phyloP scores from a whole-genome alignment of 1,139 yeast species.

The Candida frijolesensis region DNA sequence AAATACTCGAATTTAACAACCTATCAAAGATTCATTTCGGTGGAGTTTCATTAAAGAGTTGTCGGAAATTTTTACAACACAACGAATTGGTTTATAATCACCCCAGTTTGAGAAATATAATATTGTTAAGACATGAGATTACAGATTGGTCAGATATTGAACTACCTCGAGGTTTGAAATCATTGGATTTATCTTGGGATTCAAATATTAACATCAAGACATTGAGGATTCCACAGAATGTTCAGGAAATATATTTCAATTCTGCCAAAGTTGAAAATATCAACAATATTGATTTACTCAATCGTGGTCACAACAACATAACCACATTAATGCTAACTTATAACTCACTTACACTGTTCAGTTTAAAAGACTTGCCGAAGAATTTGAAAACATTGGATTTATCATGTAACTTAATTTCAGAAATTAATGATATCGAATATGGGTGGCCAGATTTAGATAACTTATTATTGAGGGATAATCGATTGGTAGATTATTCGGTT shows the following conservation, averaged over 20 bases:
- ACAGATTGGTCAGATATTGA: constrained; percentile 29
- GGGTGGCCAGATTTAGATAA: constrained; percentile 33
- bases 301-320: constrained; percentile 17
- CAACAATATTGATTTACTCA: constrained; percentile 18
- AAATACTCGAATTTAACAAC: constrained; percentile 28
- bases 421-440: constrained; percentile 8
- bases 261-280: constrained; percentile 26
- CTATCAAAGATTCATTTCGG: constrained; percentile 34
- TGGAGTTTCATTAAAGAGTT: constrained; percentile 22
- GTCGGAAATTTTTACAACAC: constrained; percentile 8
- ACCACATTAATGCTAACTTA: constrained; percentile 38
- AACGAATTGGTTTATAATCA: constrained; percentile 15
- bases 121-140: constrained; percentile 36
- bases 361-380: constrained; percentile 27
- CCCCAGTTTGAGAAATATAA: constrained; percentile 25
- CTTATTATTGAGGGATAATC: constrained; percentile 28
- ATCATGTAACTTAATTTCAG: constrained; percentile 24
- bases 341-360: constrained; percentile 26
- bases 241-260: constrained; percentile 34
- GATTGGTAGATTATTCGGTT: constrained; percentile 23
- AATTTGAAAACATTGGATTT: constrained; percentile 33
- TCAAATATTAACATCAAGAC: constrained; percentile 19
- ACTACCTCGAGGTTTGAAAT: constrained; percentile 26
- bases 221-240: constrained; percentile 21
- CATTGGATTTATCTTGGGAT: constrained; percentile 42